Base-by-base conservation (phyloP, 2,329 filamentous ascomycete genomes). In the Aspergillus bombycis region DNA sequence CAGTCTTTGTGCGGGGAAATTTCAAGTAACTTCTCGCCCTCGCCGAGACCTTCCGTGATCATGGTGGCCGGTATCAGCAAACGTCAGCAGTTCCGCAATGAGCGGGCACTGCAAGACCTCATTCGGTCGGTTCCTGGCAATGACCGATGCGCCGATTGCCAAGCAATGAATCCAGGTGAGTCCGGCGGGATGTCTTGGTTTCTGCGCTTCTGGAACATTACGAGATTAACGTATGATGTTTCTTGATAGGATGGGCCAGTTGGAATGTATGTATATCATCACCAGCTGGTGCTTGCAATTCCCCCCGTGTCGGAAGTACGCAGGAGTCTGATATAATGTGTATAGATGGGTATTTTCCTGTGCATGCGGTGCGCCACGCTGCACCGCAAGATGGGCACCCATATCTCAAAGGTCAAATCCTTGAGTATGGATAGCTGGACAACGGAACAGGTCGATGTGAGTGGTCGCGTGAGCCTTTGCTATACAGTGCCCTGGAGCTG, bases 371-470 rank as follows among this genome's bases (percentile, higher is more conserved):
- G 95, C 84, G 95, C 94, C 60, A 88, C 93, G 60, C 87, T 98
- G 74, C 95, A 99, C 82, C 92, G 95, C 75, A 98, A 98, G 81
- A 84, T 99, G 74, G 95, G 95, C 65, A 98, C 95, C 46, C 95
- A 99, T 79, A 93, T 99, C 67, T 97, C 94, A 69, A 99, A 99
- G 79, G 93, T 99, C 83, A 99, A 99, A 80, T 98, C 94, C 43
- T 80, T 99, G 81, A 98, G 91, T 78, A 98, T 99, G 94, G 95
- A 99, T 80, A 95, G 91, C 70, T 99, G 95, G 95, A 89, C 91
- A 56, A 90, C 90, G 74, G 95, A 98, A 65, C 95, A 99, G 81
- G 94, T 99, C 67, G 95, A 99, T 81, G 94, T 97, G 83, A 80
- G 87, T 80, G 63, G 55, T 48, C 14, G 28, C 23, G 8, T 21